Base-by-base conservation (phyloP, 371 early-diverging fungal species). In the Mucor saturninus region DNA sequence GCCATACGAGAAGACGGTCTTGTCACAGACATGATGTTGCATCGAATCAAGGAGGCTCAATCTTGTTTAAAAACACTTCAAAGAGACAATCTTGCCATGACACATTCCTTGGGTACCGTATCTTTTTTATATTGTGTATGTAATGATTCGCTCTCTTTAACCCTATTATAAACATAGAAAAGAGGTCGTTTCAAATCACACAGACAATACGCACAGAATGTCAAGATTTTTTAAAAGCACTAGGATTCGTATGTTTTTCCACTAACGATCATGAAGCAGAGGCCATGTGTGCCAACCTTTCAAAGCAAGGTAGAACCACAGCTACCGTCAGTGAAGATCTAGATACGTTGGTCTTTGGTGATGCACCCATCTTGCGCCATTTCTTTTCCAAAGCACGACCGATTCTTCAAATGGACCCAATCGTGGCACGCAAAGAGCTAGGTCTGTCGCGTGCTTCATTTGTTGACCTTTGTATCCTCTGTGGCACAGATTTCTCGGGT, bases 391-490 rank as follows among this genome's bases (percentile, higher is more conserved):
- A 64, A 8, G 56, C 49, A 10, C 65, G 73, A 21, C 77, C 75
- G 0, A 80, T 86, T 45, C 37, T 86, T 4, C 66, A 69, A 37
- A 76, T 91, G 37, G 79, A 91, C 62, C 81, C 86, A 1, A 54
- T 75, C n/a, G 49, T 67, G n/a, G 90, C 86, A 3, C 72, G 78
- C 31, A 45, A 65, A 13, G 76, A 72, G 28, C 71, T 93, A 13
- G 79, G 78, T 1, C 49, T 93, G n/a, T 79, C 72, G 5, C 65
- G 77, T 39, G 73, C 75, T 8, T 74, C 82, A 10, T 92, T 91
- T 66, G 62, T 89, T 4, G 93, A 92, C 64, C 28, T 93, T 54
- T 90, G 92, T 58, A 93, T 93, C 43, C 65, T 93, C n/a, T 93
- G 91, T 59, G 93, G 92, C 6, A 91, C 92, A 0, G 93, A 93